phyloP scores from a whole-genome alignment of 2,329 filamentous ascomycete genomes.

The Paecilomyces formosus region DNA sequence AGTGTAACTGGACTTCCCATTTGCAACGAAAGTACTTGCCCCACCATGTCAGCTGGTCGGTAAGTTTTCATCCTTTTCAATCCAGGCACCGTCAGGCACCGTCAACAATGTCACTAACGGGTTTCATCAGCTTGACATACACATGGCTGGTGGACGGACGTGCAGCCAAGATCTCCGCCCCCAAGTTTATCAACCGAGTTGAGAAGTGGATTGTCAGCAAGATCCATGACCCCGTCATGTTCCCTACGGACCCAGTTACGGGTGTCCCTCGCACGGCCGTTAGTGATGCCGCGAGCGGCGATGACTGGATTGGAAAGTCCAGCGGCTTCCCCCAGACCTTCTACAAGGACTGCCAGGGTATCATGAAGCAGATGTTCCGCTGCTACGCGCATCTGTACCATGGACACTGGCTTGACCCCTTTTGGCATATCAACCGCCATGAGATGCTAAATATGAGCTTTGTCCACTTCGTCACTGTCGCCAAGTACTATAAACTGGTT shows the following conservation, averaged over 20 bases:
- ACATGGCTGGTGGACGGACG: slow-evolving; percentile 89
- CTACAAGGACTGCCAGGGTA: slow-evolving; percentile 80
- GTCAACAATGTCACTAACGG: background rate
- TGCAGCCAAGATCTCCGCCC: slow-evolving; percentile 85
- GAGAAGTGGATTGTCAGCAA: slow-evolving; percentile 97
- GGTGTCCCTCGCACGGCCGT: slow-evolving; percentile 40
- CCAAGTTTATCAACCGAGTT: slow-evolving; percentile 90
- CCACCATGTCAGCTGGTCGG: slow-evolving; percentile 90
- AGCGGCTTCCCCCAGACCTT: slow-evolving; percentile 91
- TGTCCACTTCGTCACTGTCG: slow-evolving; percentile 74
- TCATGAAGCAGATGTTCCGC: slow-evolving; percentile 97
- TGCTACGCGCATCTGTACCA: slow-evolving; percentile 98
- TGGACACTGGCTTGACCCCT: slow-evolving; percentile 80
- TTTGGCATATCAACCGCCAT: slow-evolving; percentile 67
- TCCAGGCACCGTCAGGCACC: background rate
- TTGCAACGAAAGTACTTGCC: slow-evolving; percentile 77
- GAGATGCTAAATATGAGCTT: slow-evolving; percentile 81
- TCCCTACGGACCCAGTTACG: slow-evolving; percentile 74
- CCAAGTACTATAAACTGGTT: slow-evolving; percentile 74
- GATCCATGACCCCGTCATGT: slow-evolving; percentile 81
- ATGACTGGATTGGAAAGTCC: slow-evolving; percentile 81
- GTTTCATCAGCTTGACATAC: slow-evolving; percentile 66
- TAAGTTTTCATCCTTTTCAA: slow-evolving; percentile 44
- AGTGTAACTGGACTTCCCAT: slow-evolving; percentile 65
- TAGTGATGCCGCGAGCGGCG: slow-evolving; percentile 33